These are phyloP conservation scores for Kernera saxatilis DNA, from an alignment of 345 rosid genomes.

Conservation along the genomic window DNA sequence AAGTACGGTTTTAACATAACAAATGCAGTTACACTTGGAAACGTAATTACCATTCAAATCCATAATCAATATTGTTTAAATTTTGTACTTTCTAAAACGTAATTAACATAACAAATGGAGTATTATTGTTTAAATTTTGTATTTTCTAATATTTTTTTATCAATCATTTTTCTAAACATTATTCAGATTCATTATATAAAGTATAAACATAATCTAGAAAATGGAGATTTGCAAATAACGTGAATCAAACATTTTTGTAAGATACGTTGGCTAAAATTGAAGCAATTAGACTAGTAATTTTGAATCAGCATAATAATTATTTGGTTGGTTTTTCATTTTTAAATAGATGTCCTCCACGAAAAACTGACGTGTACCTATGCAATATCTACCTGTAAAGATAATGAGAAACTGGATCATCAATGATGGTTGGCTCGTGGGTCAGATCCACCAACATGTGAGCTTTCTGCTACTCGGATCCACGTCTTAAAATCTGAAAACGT, in stretches of 20 bases:
- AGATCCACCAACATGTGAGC: conserved; percentile 18
- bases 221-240: not conserved
- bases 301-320: not conserved
- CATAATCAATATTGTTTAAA: not conserved
- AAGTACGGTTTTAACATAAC: not conserved
- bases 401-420: not conserved
- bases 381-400: conserved; percentile 21
- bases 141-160: not conserved
- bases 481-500: conserved; percentile 1
- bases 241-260: not conserved
- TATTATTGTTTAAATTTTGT: not conserved
- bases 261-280: not conserved
- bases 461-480: conserved; percentile 21
- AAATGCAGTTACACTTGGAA: not conserved
- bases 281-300: not conserved
- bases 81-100: too few species aligned
- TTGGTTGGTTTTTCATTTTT: too few species aligned
- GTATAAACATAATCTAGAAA: not conserved
- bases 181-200: not conserved
- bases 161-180: not conserved
- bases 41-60: not conserved
- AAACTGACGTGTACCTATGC: conserved; percentile 12
- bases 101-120: too few species aligned
- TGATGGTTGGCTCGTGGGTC: conserved; percentile 5
- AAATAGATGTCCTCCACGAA: not conserved